Base-by-base conservation (phyloP, 1,284 basidiomycete species). In the Tranzscheliella williamsii region DNA sequence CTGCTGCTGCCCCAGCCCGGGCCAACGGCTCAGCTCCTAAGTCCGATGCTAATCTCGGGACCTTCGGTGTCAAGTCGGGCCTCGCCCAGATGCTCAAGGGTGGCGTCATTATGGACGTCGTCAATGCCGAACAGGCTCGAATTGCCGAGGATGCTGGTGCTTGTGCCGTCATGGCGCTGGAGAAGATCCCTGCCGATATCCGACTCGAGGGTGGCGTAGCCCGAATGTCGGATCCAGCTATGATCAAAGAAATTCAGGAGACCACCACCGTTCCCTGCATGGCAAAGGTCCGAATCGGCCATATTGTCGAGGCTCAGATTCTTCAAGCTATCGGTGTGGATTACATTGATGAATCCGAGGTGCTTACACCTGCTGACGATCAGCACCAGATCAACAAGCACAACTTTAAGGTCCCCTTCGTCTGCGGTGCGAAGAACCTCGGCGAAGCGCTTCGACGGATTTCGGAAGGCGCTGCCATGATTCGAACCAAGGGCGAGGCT, bases 91-190 rank as follows among this genome's bases (percentile, higher is more conserved):
- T 79, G 78, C 75, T 79, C 46, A 79, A 79, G 70, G 78, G 78
- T 32, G 78, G 78, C 53, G 78, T 79, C 35, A 79, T 79, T 64
- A 79, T 79, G 78, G 78, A 79, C 52, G 78, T 79, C 42, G 82
- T 90, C 65, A 91, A 90, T 73, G 85, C 83, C 20, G 87, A 92
- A 73, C 68, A 92, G 86, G 94, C 94, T 54, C 87, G 90, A 62
- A 93, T 97, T 70, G 94, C 94, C 50, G 94, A 97, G 78, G 92
- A 95, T 77, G 94, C 94, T 9, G 94, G 95, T 53, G 94, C 94
- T 12, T 92, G 90, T 78, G 94, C 94, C 60, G 94, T 98, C 63
- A 97, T 98, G 94, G 79, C 78, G 16, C 70, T 79, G 70, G 91
- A 96, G 79, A 84, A 94, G 63, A 92, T 98, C 12, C 94, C 94